Evolutionary conservation across 2,329 filamentous ascomycete genomes (phyloP), one percentile per base, ranked within the genome.

Genomic region (Hypoxylon sp.): DNA sequence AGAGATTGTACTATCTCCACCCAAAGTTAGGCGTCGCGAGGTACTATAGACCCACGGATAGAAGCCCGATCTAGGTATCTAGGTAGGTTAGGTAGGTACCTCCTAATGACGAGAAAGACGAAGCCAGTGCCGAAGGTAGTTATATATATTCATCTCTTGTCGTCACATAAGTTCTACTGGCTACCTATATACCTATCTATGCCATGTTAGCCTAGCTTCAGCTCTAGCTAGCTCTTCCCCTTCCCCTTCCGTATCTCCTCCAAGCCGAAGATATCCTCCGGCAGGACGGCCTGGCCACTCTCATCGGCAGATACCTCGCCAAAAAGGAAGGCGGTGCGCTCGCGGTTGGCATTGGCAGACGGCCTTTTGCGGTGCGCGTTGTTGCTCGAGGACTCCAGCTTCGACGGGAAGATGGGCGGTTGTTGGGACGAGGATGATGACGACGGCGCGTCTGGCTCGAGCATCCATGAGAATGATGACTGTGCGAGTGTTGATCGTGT

Each of bases 381-480:
- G 8, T 60, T 60, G 77, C 64, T 62, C 27, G 42, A 54, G 44
- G 76, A 63, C 6, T 72, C 63, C 27, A 71, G 72, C n/a, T 73
- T 69, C 10, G 75, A 71, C 31, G 11, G 72, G 57, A 75, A 68
- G 42, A 61, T 77, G 64, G 55, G 75, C 71, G 64, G 51, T 3
- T 55, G 56, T 27, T 62, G 31, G 31, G 73, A 65, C 0, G 68
- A 10, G 7, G 68, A 51, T 30, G 71, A 70, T 7, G 74, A 44
- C 66, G 73, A 10, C 30, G 57, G 33, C 53, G 81, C 78, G 71
- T 87, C 85, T 2, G 86, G 86, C 71, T 90, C 89, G 1, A 94
- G 83, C 91, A 94, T 94, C 90, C 91, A 94, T 1, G 91, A 90
- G 78, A 93, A 94, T 3, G 90, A 91, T 6, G 92, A 93, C 72